phyloP scores from a whole-genome alignment of 2,329 filamentous ascomycete genomes.

The Phaeosphaeria sp. region DNA sequence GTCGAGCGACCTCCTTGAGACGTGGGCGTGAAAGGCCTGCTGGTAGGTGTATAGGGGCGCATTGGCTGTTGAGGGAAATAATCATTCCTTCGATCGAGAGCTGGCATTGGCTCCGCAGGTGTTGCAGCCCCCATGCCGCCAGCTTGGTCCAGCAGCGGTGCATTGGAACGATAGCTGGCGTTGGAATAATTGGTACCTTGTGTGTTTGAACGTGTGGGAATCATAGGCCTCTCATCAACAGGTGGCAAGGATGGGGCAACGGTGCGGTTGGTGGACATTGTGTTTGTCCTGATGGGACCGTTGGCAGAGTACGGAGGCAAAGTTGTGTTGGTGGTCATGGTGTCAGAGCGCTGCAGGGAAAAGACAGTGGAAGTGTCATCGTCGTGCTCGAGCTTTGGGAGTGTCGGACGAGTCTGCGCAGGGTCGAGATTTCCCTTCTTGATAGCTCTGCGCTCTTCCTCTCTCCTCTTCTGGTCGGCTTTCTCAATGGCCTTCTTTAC shows the following conservation, averaged over 20 bases:
- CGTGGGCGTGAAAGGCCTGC: slow-evolving; percentile 36
- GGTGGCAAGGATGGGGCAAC: slow-evolving; percentile 51
- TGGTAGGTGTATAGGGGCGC: slow-evolving; percentile 29
- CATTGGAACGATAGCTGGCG: slow-evolving; percentile 68
- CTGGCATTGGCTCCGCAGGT: slow-evolving; percentile 39
- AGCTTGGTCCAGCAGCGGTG: slow-evolving; percentile 66
- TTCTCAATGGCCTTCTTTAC: slow-evolving; percentile 88
- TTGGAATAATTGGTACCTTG: slow-evolving; percentile 60
- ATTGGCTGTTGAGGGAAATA: slow-evolving; percentile 34
- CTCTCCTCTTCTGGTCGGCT: slow-evolving; percentile 63
- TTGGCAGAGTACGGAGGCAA: slow-evolving; percentile 58
- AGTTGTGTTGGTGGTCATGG: slow-evolving; percentile 40
- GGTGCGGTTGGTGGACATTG: slow-evolving; percentile 32
- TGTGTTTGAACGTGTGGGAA: slow-evolving; percentile 55
- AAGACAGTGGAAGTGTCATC: slow-evolving; percentile 48
- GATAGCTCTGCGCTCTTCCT: slow-evolving; percentile 47
- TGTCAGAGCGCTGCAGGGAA: slow-evolving; percentile 44
- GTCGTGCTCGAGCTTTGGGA: slow-evolving; percentile 50
- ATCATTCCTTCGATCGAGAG: slow-evolving; percentile 33
- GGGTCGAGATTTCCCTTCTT: slow-evolving; percentile 55
- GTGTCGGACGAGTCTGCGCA: slow-evolving; percentile 43
- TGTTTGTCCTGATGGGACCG: slow-evolving; percentile 60
- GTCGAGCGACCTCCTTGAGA: slow-evolving; percentile 35
- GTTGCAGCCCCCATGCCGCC: slow-evolving; percentile 62
- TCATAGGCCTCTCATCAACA: slow-evolving; percentile 46